Base-by-base conservation (phyloP, 2,329 filamentous ascomycete species). In the Pseudocercospora pini-densiflorae region DNA sequence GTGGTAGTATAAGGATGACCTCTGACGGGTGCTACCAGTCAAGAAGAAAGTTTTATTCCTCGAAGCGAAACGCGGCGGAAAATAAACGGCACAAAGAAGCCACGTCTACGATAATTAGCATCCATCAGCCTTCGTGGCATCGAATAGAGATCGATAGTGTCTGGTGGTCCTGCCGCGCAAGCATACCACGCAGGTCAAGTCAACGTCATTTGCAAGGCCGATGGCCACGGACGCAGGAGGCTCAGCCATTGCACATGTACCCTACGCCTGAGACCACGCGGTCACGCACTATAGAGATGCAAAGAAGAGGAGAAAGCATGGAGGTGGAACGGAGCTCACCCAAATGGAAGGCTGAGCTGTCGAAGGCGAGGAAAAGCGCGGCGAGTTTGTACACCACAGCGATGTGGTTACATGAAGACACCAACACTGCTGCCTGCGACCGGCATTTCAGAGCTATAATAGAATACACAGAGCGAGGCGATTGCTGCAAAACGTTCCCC, bases 41-140 rank as follows among this genome's bases (percentile, higher is more conserved):
- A 92, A 93, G 80, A 93, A 94, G 84, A 92, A 97, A 83, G 95
- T 99, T 33, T 86, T 99, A 31, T 99, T 99, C 81, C 87, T 98
- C 64, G 95, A 99, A 79, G 89, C 92, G 77, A 97, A 97, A 79
- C 91, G 93, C 78, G 90, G 90, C 79, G 86, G 86, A 81, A 70
- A 68, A 60, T 70, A 64, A 60, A 43, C 5, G 1, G 2, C 4
- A 14, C 29, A 29, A 19, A 31, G 10, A 23, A 14, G 23, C 24
- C 16, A 23, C 19, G 2, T 58, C 2, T 14, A 33, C 29, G 3
- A 36, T 36, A 36, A 16, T 36, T 16, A 36, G 14, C 5, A 24
- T n/a, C 10, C 47, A 23, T 23, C 21, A 5, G 9, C 21, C n/a
- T 1, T 6, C 21, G 24, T 9, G 24, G 19, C 47, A 14, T 14